A percentile compares a stretch with the other conserved stretches of the same genome.
phyloP scores from a whole-genome alignment of 2,329 filamentous ascomycete genomes.

The Fonsecaea pugnacius region DNA sequence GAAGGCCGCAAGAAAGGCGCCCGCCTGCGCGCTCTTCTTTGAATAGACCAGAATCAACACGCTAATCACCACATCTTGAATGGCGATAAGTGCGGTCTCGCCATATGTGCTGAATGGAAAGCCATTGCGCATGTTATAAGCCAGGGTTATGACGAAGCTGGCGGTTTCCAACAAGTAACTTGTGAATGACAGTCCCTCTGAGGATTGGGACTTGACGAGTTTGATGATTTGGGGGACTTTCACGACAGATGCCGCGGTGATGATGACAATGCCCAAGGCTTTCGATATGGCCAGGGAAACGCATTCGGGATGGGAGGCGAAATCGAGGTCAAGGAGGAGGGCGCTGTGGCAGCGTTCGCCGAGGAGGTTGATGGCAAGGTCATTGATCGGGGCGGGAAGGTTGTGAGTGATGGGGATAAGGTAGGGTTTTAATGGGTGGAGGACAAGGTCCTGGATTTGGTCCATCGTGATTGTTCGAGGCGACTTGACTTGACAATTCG shows the following conservation, averaged over 20 bases:
- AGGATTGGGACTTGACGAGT: slow-evolving; percentile 77
- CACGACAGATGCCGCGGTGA: slow-evolving; percentile 85
- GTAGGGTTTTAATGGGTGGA: slow-evolving; percentile 51
- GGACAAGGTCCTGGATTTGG: slow-evolving; percentile 46
- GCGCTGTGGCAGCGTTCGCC: slow-evolving; percentile 83
- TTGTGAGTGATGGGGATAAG: slow-evolving; percentile 72
- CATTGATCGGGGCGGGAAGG: slow-evolving; percentile 73
- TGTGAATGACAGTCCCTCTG: slow-evolving; percentile 83
- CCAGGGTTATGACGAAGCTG: slow-evolving; percentile 83
- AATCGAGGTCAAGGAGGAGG: slow-evolving; percentile 81
- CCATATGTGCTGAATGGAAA: slow-evolving; percentile 98
- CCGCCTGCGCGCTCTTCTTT: slow-evolving; percentile 69
- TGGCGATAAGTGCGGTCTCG: slow-evolving; percentile 88
- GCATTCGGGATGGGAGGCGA: slow-evolving; percentile 73
- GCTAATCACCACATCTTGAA: slow-evolving; percentile 89
- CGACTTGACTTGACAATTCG: background rate
- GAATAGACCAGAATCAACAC: slow-evolving; percentile 84
- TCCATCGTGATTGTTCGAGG: slow-evolving; percentile 44
- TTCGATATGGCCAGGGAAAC: slow-evolving; percentile 90
- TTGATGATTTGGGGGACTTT: slow-evolving; percentile 98
- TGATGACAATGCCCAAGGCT: slow-evolving; percentile 89
- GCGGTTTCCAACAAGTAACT: slow-evolving; percentile 91
- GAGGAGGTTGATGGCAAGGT: slow-evolving; percentile 77
- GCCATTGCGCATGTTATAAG: slow-evolving; percentile 86
- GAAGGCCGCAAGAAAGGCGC: slow-evolving; percentile 76